phyloP scores from a whole-genome alignment of 2,329 filamentous ascomycete species.

The Coniochaeta sp. region DNA sequence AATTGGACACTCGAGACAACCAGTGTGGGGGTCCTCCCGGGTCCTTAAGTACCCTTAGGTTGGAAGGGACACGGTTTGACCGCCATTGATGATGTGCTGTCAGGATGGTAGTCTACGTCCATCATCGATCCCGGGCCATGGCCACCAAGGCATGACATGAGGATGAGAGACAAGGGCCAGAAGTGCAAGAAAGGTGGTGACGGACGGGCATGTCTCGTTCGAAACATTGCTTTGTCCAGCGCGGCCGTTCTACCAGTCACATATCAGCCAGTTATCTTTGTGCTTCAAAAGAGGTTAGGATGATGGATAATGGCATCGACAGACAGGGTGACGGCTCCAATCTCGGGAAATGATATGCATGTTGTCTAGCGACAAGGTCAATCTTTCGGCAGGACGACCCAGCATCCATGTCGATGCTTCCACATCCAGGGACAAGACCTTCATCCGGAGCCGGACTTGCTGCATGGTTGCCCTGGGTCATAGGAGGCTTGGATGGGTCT shows the following conservation, averaged over 20 bases:
- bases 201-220: constrained; percentile 1
- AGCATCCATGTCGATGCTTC: constrained; percentile 15
- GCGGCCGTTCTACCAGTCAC: constrained; percentile 25
- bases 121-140: constrained; percentile 2
- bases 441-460: constrained; percentile 10
- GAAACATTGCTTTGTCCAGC: background rate
- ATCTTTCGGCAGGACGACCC: constrained; percentile 20
- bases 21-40: constrained; percentile 8
- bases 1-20: constrained; percentile 4
- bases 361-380: constrained; percentile 20
- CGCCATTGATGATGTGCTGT: constrained; percentile 3
- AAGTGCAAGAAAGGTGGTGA: background rate
- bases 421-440: constrained; percentile 12
- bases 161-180: background rate
- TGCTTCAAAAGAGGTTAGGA: constrained; percentile 6
- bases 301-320: constrained; percentile 18
- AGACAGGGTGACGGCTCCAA: constrained; percentile 17
- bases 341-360: constrained; percentile 29
- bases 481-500: background rate
- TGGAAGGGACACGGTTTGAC: constrained; percentile 11
- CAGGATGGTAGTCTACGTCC: background rate
- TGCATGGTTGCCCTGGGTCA: background rate
- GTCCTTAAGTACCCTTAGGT: constrained; percentile 6
- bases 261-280: constrained; percentile 27
- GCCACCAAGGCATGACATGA: background rate